phyloP scores from a whole-genome alignment of 352 stramenopile species.

The Phytophthora syringae region DNA sequence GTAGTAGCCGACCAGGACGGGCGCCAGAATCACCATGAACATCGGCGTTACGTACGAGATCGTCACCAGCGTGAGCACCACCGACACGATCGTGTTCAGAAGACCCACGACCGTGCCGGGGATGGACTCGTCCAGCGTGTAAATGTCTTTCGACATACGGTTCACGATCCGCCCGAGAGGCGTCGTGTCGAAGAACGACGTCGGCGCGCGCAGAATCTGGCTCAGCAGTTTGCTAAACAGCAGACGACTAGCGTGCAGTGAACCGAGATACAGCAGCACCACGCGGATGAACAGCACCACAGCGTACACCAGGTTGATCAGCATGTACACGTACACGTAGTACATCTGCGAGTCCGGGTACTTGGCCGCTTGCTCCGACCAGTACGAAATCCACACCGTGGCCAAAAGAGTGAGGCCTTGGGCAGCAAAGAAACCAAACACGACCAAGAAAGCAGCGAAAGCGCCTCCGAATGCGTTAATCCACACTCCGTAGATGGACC shows the following conservation, averaged over 20 bases:
- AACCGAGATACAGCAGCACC: slow-evolving; percentile 66
- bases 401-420: slow-evolving; percentile 62
- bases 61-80: slow-evolving; percentile 52
- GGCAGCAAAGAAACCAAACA: slow-evolving; percentile 59
- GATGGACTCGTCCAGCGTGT: slow-evolving; percentile 69
- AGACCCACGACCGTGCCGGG: slow-evolving; percentile 50
- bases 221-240: slow-evolving; percentile 72
- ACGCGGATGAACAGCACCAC: slow-evolving; percentile 68
- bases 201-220: slow-evolving; percentile 54
- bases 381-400: slow-evolving; percentile 95
- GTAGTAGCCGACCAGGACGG: slow-evolving; percentile 61
- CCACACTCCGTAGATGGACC: slow-evolving; percentile 69
- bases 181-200: slow-evolving; percentile 76
- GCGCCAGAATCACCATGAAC: slow-evolving; percentile 68
- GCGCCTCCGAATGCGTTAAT: slow-evolving; percentile 72
- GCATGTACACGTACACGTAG: slow-evolving; percentile 87
- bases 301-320: slow-evolving; percentile 66
- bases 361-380: slow-evolving; percentile 78
- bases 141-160: slow-evolving; percentile 68
- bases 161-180: slow-evolving; percentile 71
- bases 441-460: slow-evolving; percentile 49
- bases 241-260: slow-evolving; percentile 59
- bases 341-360: slow-evolving; percentile 71
- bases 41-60: slow-evolving; percentile 61
- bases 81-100: slow-evolving; percentile 58